These are phyloP conservation scores for Dryas integrifolia DNA, from an alignment of 331 rosid species.

Conservation along the genomic window DNA sequence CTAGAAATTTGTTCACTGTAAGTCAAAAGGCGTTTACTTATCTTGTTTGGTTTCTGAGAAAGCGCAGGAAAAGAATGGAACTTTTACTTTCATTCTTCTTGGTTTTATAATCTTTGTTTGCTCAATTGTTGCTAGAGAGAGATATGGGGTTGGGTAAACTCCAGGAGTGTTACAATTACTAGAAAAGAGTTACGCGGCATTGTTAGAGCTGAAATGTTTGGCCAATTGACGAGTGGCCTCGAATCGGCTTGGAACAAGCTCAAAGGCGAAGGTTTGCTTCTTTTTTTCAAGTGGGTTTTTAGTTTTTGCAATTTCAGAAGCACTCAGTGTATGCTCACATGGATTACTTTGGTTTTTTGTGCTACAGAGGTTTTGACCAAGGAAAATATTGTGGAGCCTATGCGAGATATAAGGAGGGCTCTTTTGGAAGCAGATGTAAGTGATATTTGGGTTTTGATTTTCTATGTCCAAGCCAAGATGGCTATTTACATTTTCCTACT, in stretches of 20 bases:
- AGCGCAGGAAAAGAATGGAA: not conserved
- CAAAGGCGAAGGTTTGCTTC: conserved; percentile 81
- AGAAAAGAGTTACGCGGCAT: conserved; percentile 47
- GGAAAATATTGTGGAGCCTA: conserved; percentile 94
- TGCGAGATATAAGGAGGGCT: conserved; percentile 96
- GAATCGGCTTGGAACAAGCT: conserved; percentile 97
- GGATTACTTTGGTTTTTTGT: conserved; percentile 1
- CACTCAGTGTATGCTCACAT: not conserved
- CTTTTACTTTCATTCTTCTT: not conserved
- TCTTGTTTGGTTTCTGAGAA: conserved; percentile 2
- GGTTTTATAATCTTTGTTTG: not conserved
- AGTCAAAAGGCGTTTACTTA: conserved; percentile 17
- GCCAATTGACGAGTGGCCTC: conserved; percentile 85
- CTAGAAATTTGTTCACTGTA: conserved; percentile 70
- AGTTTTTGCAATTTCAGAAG: not conserved
- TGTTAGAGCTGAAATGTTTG: conserved; percentile 94
- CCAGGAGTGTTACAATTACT: conserved; percentile 36
- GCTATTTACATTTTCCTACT: conserved; percentile 23
- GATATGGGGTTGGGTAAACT: conserved; percentile 83
- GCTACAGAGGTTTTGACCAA: conserved; percentile 87
- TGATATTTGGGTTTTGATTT: conserved; percentile 10
- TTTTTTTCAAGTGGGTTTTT: not conserved
- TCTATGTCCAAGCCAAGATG: not conserved
- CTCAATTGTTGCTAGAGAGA: conserved; percentile 51
- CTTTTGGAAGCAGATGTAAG: conserved; percentile 97